Evolutionary conservation across 345 rosid genomes (phyloP), one percentile per base, ranked within the genome.

Genomic region (Ceriops decandra): DNA sequence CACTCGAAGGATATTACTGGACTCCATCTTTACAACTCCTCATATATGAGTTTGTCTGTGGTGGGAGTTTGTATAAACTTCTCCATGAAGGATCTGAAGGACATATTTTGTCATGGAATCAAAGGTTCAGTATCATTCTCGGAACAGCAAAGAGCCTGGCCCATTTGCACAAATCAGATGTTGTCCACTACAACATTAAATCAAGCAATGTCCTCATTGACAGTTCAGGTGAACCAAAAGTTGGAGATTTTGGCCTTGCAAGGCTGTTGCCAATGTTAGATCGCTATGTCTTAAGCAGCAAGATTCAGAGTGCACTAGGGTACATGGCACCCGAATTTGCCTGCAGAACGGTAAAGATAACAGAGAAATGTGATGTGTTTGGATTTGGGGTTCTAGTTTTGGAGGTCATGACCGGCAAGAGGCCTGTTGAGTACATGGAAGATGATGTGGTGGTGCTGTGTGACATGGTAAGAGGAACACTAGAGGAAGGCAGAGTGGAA

Each of bases 271-370:
- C 99, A 20, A 90, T 92, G 96, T 81, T 95, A 58, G 99, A 95
- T 75, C 88, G 96, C 33, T 91, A 90, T 22, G 88, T 90, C 7
- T 62, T 95, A 15, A 92, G 99, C 84, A 90, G 97, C 85, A 95
- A 95, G 85, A 87, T 95, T 64, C 99, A 95, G 80, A 91, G 99
- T 66, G 97, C 93, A 0, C 83, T 95, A 30, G 99, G 99, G 67
- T 95, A 95, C 87, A 92, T 92, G 99, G 99, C 99, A 26, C 99
- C 99, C 0, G 99, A 95, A 64, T 92, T 95, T 79, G 97, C 98
- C 7, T 95, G 99, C 71, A 78, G 87, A 64, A 90, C 99, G 0
- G 98, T 92, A 69, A 95, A 95, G 75, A 90, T 95, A 67, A 95
- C 98, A 0, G 97, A 92, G 84, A 95, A 95, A 73, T 91, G 98